Evolutionary conservation across 805 yeast genomes (phyloP), one percentile per base, ranked within the genome.

Genomic region (Zygotorulaspora danielsina): DNA sequence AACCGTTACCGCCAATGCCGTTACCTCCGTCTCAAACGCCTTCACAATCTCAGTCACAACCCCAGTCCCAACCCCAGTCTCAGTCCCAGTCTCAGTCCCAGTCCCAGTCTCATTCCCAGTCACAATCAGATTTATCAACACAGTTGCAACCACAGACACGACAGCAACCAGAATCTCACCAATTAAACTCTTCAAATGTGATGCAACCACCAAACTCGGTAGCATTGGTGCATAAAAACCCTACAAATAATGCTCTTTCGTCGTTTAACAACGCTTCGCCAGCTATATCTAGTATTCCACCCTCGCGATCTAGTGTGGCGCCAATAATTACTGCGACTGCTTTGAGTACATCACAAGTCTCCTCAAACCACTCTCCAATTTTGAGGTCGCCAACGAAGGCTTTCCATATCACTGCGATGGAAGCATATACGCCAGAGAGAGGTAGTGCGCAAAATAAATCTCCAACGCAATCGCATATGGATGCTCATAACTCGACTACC

Each of bases 381-480:
- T 37, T 59, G 33, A 46, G 57, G 30, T 61, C 65, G 3, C 73
- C 74, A 10, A 57, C 65, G 1, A 72, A 72, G 43, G 66, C 73
- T 5, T 70, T 65, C 46, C 68, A 70, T 34, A 65, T 70, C 2
- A 67, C 71, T 20, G 74, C 79, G n/a, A 57, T 75, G 47, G 84
- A 78, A 49, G 80, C 82, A 4, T 76, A 75, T 48, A 78, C 85
- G 0, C 84, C 84, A 2, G 84, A 77, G 45, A 57, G 84, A 26
- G 81, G 81, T 10, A 54, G 63, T 16, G 46, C 55, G 1, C 50
- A 44, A 15, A 51, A 39, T 30, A 51, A 38, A 42, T 52, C 47
- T 34, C 63, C 54, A 41, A 42, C 37, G 13, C 20, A 12, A 11
- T 12, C 31, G n/a, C 10, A 11, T 18, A 28, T 22, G 13, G 32